phyloP scores from a whole-genome alignment of 1,139 yeast species.

The Yamadazyma sp. region DNA sequence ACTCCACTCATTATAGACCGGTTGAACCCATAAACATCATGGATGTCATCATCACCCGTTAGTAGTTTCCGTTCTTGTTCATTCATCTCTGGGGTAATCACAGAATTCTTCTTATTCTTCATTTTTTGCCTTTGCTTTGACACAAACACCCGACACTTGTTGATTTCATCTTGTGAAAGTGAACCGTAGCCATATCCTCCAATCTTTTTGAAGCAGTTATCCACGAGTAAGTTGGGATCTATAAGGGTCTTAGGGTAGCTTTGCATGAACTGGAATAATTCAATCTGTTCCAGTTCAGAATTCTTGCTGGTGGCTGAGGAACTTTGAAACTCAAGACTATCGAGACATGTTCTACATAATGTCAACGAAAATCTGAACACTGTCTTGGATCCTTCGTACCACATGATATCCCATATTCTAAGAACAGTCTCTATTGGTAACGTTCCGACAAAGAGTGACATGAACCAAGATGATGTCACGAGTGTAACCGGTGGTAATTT shows the following conservation, averaged over 20 bases:
- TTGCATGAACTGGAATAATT: conserved; percentile 83
- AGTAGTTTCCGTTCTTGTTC: conserved; percentile 42
- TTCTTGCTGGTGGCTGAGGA: conserved; percentile 16
- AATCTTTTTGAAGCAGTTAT: conserved; percentile 70
- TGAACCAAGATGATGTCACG: conserved; percentile 96
- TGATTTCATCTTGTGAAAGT: conserved; percentile 78
- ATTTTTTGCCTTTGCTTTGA: conserved; percentile 53
- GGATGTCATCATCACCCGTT: conserved; percentile 32
- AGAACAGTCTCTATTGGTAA: conserved; percentile 85
- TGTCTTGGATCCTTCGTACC: conserved; percentile 88
- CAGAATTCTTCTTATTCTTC: conserved; percentile 38
- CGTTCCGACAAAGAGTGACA: conserved; percentile 89
- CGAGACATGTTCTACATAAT: conserved; percentile 76
- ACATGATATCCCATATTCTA: conserved; percentile 91
- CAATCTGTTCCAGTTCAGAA: conserved; percentile 66
- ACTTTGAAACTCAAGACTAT: conserved; percentile 43
- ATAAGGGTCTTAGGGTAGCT: conserved; percentile 71
- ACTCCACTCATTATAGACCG: conserved; percentile 55
- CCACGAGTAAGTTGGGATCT: conserved; percentile 71
- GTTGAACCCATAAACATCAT: conserved; percentile 51
- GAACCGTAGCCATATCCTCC: conserved; percentile 70
- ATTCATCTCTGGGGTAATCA: conserved; percentile 36
- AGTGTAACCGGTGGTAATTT: conserved; percentile 87
- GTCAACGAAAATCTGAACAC: conserved; percentile 82
- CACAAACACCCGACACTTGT: conserved; percentile 75